Evolutionary conservation across 2,329 filamentous ascomycete species (phyloP).

Genomic region (Aspergillus sp.): DNA sequence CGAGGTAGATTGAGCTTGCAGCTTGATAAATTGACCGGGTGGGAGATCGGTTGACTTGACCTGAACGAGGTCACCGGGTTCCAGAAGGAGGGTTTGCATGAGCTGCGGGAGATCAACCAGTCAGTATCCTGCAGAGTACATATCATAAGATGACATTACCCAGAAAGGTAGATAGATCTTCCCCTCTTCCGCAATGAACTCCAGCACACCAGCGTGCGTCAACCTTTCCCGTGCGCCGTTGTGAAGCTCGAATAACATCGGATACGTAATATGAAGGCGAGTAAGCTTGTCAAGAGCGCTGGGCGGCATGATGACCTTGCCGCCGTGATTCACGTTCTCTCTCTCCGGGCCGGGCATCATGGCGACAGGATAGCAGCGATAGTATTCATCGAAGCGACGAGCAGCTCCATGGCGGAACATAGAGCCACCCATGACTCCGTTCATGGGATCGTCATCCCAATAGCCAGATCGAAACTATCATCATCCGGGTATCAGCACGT

Average conservation of each 20-base stretch:
- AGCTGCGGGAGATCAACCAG: conserved; percentile 57
- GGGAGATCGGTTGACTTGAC: conserved; percentile 93
- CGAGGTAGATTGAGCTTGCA: conserved; percentile 88
- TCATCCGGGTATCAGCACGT: conserved; percentile 18
- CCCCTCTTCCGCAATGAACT: conserved; percentile 97
- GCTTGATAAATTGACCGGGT: conserved; percentile 88
- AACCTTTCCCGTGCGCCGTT: conserved; percentile 79
- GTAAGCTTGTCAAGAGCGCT: conserved; percentile 97
- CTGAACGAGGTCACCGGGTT: conserved; percentile 91
- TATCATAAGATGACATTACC: conserved; percentile 55
- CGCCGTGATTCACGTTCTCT: conserved; percentile 89
- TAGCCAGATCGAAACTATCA: conserved; percentile 50
- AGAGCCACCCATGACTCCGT: conserved; percentile 55
- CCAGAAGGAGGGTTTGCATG: conserved; percentile 87
- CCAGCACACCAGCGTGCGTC: conserved; percentile 91
- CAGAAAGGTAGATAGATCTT: conserved; percentile 95
- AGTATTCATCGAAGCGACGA: conserved; percentile 96
- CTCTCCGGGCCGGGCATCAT: conserved; percentile 92
- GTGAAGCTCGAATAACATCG: conserved; percentile 92
- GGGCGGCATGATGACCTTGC: conserved; percentile 96
- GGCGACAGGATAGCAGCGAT: conserved; percentile 90
- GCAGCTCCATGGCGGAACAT: conserved; percentile 55
- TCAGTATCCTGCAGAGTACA: conserved; percentile 5
- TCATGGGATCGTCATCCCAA: conserved; percentile 56
- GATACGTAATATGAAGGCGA: conserved; percentile 92